Evolutionary conservation across 2,329 filamentous ascomycete genomes (phyloP).

Genomic region (Whalleya microplaca): DNA sequence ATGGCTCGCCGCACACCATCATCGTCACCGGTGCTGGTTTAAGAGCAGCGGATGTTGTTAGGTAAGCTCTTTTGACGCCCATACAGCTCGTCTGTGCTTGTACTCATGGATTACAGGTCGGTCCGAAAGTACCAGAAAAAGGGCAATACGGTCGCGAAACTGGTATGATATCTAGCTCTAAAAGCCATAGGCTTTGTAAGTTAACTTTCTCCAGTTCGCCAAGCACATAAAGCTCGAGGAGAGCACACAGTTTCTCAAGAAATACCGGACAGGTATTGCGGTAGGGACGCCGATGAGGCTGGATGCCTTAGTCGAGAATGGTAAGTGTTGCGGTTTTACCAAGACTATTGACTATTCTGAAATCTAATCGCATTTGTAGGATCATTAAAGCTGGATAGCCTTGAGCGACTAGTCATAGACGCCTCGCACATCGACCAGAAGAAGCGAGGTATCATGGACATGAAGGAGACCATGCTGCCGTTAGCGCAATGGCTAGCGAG

Average conservation of each 20-base stretch:
- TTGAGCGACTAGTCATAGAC: conserved; percentile 85
- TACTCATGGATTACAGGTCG: conserved; percentile 50
- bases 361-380: conserved; percentile 46
- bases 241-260: conserved; percentile 75
- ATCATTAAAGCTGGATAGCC: conserved; percentile 68
- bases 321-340: conserved; percentile 47
- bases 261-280: conserved; percentile 75
- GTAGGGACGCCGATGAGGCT: conserved; percentile 88
- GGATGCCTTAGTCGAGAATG: conserved; percentile 79
- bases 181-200: background rate
- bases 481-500: conserved; percentile 75
- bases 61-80: conserved; percentile 47
- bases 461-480: conserved; percentile 88
- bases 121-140: conserved; percentile 81
- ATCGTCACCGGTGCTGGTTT: conserved; percentile 85
- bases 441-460: conserved; percentile 90
- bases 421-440: conserved; percentile 94
- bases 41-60: conserved; percentile 81
- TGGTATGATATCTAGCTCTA: conserved; percentile 50
- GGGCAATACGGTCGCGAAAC: conserved; percentile 78
- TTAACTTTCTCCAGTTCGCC: conserved; percentile 64
- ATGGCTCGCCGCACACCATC: conserved; percentile 81
- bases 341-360: background rate
- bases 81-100: background rate
- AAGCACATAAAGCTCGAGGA: conserved; percentile 98